Base-by-base conservation (phyloP, 1,284 basidiomycete species). In the Ustilago esculenta region DNA sequence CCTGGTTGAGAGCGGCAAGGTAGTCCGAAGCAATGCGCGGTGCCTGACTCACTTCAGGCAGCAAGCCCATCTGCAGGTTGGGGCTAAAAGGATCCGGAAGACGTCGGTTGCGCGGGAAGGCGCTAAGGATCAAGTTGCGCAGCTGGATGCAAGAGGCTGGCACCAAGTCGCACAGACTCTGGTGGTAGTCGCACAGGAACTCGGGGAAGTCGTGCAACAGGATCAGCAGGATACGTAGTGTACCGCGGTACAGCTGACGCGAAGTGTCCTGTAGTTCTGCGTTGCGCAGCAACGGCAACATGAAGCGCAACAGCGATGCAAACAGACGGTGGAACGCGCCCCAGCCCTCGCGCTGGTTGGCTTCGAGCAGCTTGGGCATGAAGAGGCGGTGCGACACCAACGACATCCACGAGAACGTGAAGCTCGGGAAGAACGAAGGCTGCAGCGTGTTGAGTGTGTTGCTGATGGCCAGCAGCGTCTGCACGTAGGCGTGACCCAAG, bases 141-240 rank as follows among this genome's bases (percentile, higher is more conserved):
- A 98, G 87, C 84, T 99, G 96, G 64, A 95, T 90, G 86, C 94
- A 98, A 76, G 91, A 89, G 17, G 90, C 85, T 40, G 96, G 96
- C 68, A 98, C 91, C 63, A 88, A 89, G 72, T 98, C 94, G 81
- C 92, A 93, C 40, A 99, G 87, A 41, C 91, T 90, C 85, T 96
- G 94, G 84, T 97, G 95, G 82, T 96, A 94, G 84, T 95, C 92
- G 82, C 90, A 91, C 64, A 99, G 86, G 86, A 98, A 98, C 72
- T 98, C 94, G 44, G 96, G 95, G 87, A 97, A 98, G 85, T 98
- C 96, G 84, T 98, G 95, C 54, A 98, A 87, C 56, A 98, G 88
- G 57, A 98, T 92, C 45, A 98, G 87, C 48, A 98, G 87, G 40
- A 98, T 87, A 34, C 94, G 89, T 42, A 97, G 86, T 18, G 93